Conservation (phyloP, 192 early-diverging fungal species). For the Dissophora ornata region DNA sequence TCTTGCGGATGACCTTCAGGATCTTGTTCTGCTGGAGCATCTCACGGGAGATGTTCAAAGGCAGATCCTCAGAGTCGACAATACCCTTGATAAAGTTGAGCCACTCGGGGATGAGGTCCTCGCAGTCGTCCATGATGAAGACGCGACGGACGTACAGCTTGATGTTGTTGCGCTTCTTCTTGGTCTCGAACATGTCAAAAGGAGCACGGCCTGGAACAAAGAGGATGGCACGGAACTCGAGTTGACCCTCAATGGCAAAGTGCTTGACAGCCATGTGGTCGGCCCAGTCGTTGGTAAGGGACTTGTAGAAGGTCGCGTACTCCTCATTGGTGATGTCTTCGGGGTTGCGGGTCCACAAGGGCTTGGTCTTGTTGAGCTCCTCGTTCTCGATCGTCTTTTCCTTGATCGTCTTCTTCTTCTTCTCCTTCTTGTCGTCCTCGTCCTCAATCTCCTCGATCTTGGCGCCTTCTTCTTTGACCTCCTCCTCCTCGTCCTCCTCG, state of each 20-base stretch:
- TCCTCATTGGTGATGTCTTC: conserved; percentile 96
- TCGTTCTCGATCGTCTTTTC: conserved; percentile 85
- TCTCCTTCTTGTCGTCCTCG: conserved; percentile 43
- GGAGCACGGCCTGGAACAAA: conserved; percentile 97
- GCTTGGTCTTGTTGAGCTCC: conserved; percentile 99
- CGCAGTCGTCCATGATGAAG: conserved; percentile 99
- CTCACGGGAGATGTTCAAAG: conserved; percentile 99
- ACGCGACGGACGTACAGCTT: conserved; percentile 99
- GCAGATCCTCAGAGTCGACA: conserved; percentile 99
- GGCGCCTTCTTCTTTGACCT: conserved; percentile 50
- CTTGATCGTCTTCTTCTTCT: conserved; percentile 86
- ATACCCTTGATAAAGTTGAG: conserved; percentile 99
- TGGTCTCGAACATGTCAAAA: conserved; percentile 97
- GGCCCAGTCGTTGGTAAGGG: conserved; percentile 99
- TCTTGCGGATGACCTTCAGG: conserved; percentile 99
- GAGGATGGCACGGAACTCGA: conserved; percentile 99
- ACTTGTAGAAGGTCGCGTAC: conserved; percentile 98
- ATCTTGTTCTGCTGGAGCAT: conserved; percentile 99
- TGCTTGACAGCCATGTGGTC: conserved; percentile 98
- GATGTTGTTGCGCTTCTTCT: conserved; percentile 99
- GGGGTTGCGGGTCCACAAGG: conserved; percentile 99
- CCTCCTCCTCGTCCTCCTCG: conserved; percentile 86
- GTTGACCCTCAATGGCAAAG: conserved; percentile 99
- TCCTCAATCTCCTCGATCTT: conserved; percentile 34
- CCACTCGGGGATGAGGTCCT: conserved; percentile 99